Conservation (phyloP, 2,329 filamentous ascomycete species). For the Penicillium griseofulvum region DNA sequence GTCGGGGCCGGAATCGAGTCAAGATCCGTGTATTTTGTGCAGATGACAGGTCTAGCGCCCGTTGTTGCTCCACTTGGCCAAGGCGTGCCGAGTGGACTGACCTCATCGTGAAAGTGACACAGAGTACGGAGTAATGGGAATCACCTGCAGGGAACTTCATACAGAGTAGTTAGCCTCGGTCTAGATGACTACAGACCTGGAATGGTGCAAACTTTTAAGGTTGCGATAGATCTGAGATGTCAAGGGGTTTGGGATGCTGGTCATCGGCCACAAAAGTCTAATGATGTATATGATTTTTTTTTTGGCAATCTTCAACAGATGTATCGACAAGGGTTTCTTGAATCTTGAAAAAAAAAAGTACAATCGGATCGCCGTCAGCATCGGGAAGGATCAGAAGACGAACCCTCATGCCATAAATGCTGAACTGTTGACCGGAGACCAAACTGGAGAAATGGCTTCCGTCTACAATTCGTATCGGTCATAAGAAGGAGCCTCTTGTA, state of each 20-base stretch:
- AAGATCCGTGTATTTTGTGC: conserved; percentile 6
- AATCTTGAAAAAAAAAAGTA: neutral
- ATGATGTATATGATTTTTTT: neutral
- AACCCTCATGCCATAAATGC: conserved; percentile 1
- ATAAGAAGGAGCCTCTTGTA: conserved; percentile 8
- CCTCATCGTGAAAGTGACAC: conserved; percentile 1
- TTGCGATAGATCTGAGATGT: conserved; percentile 1
- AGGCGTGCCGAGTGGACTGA: conserved; percentile 15
- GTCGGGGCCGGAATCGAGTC: conserved; percentile 10
- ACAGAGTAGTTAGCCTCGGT: neutral
- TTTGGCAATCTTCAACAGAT: neutral
- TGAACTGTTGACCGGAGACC: conserved; percentile 8
- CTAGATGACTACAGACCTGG: neutral
- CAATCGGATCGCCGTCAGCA: neutral
- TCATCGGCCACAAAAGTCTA: neutral
- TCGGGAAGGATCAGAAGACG: conserved; percentile 1
- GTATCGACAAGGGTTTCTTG: neutral
- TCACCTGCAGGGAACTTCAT: conserved; percentile 2
- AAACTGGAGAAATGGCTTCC: neutral
- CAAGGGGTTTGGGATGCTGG: neutral
- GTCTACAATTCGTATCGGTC: conserved; percentile 13
- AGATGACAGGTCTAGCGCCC: conserved; percentile 6
- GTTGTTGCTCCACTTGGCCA: conserved; percentile 10
- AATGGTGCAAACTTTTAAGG: neutral
- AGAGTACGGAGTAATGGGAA: neutral